Conservation (phyloP, 1,139 yeast genomes). For the Yueomyces sp. region DNA sequence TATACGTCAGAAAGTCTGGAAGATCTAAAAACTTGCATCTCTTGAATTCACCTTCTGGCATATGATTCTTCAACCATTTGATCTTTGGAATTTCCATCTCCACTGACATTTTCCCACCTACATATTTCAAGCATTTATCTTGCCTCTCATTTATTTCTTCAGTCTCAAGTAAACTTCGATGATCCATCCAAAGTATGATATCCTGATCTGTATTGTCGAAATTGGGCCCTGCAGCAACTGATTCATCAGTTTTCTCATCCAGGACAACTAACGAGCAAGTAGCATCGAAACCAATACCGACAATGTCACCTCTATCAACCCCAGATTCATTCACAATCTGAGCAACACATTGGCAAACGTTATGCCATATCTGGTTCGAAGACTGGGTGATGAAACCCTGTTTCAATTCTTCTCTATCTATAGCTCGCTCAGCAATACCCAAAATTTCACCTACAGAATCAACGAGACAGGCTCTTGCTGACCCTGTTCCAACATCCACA, state of each 20-base stretch:
- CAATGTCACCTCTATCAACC: slow-evolving; percentile 50
- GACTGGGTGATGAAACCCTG: slow-evolving; percentile 71
- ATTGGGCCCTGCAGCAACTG: slow-evolving; percentile 88
- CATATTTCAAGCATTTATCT: slow-evolving; percentile 73
- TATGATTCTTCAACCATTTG: slow-evolving; percentile 84
- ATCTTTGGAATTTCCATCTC: slow-evolving; percentile 98
- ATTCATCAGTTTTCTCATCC: slow-evolving; percentile 49
- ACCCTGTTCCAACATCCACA: slow-evolving; percentile 96
- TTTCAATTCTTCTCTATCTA: slow-evolving; percentile 62
- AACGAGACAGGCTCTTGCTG: slow-evolving; percentile 88
- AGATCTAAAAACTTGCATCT: slow-evolving; percentile 80
- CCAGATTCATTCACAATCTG: slow-evolving; percentile 62
- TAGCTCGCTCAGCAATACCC: slow-evolving; percentile 69
- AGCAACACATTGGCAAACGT: slow-evolving; percentile 73
- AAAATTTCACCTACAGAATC: slow-evolving; percentile 73
- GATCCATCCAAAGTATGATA: slow-evolving; percentile 96
- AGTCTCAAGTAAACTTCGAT: slow-evolving; percentile 86
- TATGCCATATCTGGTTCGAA: slow-evolving; percentile 85
- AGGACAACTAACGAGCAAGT: slow-evolving; percentile 89
- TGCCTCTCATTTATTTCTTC: slow-evolving; percentile 65
- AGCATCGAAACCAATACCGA: slow-evolving; percentile 93
- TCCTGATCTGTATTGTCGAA: slow-evolving; percentile 62
- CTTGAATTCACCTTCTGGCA: slow-evolving; percentile 49
- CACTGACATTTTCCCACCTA: slow-evolving; percentile 94
- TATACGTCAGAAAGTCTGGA: slow-evolving; percentile 81